A percentile compares a stretch with the other conserved stretches of the same genome.
Conservation (phyloP, 2,329 filamentous ascomycete species). For the Incumbomyces lentus region DNA sequence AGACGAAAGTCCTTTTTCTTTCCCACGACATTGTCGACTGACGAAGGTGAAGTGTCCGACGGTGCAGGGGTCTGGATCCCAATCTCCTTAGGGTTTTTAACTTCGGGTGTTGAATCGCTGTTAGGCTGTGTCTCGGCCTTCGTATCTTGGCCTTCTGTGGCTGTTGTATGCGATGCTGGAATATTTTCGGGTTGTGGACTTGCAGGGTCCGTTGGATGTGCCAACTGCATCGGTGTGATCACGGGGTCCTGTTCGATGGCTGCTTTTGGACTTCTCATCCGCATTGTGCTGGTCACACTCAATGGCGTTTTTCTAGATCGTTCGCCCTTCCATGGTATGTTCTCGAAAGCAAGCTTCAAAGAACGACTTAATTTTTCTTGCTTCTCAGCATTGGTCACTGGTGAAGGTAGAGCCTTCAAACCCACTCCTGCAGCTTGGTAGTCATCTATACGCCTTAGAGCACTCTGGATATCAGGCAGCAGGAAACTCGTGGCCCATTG, state of each 20-base stretch:
- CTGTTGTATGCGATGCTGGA: not conserved
- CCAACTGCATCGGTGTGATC: not conserved
- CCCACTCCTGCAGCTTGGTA: not conserved
- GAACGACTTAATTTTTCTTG: conserved; percentile 4
- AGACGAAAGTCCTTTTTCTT: not conserved
- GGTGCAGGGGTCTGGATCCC: not conserved
- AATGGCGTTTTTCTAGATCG: conserved; percentile 2
- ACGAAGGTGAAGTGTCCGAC: not conserved
- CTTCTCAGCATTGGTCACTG: conserved; percentile 3
- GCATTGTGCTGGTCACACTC: conserved; percentile 2
- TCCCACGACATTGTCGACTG: not conserved
- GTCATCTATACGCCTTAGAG: conserved; percentile 5
- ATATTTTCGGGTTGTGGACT: not conserved
- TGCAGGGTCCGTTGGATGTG: not conserved
- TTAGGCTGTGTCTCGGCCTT: not conserved
- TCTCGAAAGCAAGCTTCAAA: conserved; percentile 2
- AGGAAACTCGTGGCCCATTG: conserved; percentile 15
- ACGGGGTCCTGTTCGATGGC: not conserved
- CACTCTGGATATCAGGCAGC: conserved; percentile 15
- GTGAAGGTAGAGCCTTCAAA: conserved; percentile 1
- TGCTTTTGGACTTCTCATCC: conserved; percentile 7
- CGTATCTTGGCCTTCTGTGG: not conserved
- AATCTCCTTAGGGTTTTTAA: not conserved
- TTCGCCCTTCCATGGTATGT: conserved; percentile 6
- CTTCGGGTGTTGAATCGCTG: not conserved